Conservation (phyloP, 768 basidiomycete species). For the Lentinula guzmanii region DNA sequence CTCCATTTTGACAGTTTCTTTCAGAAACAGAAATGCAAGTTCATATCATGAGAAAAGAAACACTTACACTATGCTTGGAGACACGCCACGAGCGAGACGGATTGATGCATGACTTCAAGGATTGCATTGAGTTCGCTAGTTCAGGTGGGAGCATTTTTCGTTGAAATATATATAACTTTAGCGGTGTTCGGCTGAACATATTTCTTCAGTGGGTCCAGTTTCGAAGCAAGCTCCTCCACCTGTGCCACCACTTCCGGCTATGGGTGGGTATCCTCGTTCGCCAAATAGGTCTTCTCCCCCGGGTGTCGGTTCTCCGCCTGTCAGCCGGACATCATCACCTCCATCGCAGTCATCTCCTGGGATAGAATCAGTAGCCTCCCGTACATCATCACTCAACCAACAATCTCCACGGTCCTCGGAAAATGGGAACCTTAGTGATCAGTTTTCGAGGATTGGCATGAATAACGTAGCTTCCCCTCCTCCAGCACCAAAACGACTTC, state of each 20-base stretch:
- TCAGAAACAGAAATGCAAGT: constrained; percentile 71
- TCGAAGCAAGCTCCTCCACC: constrained; percentile 67
- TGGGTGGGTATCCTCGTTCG: background rate
- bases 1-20: constrained; percentile 7
- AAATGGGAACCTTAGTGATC: background rate
- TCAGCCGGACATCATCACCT: constrained; percentile 1
- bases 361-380: background rate
- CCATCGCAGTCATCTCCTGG: background rate
- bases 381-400: background rate
- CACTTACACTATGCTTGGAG: constrained; percentile 57
- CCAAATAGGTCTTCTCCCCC: background rate
- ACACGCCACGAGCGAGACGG: constrained; percentile 54
- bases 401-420: constrained; percentile 5
- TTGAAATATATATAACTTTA: constrained; percentile 22
- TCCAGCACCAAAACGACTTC: constrained; percentile 12
- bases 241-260: constrained; percentile 37
- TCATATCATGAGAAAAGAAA: constrained; percentile 86
- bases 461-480: background rate
- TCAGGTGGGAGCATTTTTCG: constrained; percentile 35
- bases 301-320: background rate
- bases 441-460: constrained; percentile 1
- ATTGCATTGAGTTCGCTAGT: constrained; percentile 79
- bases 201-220: constrained; percentile 42
- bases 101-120: constrained; percentile 65
- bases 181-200: background rate